These are phyloP conservation scores for Phialocephala sp. DNA, from an alignment of 2,329 filamentous ascomycete genomes.

Conservation along the genomic window DNA sequence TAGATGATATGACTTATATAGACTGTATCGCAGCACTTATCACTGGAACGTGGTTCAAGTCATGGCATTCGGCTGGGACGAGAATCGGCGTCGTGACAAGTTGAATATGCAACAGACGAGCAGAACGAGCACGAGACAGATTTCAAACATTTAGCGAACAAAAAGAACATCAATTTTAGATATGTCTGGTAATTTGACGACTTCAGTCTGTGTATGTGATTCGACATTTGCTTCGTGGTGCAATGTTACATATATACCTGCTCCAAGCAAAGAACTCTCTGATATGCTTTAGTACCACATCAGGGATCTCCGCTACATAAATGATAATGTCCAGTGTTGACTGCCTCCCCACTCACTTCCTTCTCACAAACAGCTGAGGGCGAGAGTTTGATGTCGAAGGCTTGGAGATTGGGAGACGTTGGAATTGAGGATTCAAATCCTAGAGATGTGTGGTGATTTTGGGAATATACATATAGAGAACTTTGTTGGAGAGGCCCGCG, in stretches of 20 bases:
- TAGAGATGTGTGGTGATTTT: background rate
- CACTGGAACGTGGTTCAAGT: background rate
- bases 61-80: background rate
- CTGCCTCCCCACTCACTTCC: slow-evolving; percentile 48
- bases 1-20: background rate
- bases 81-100: background rate
- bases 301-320: slow-evolving; percentile 56
- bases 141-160: background rate
- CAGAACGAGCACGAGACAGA: background rate
- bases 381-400: slow-evolving; percentile 47
- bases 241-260: background rate
- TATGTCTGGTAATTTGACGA: slow-evolving; percentile 1
- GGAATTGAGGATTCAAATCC: background rate
- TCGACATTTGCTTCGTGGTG: background rate
- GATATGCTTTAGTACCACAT: slow-evolving; percentile 51
- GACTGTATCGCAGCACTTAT: background rate
- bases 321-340: slow-evolving; percentile 57
- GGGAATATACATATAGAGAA: background rate
- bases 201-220: background rate
- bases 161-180: background rate
- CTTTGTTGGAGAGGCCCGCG: background rate
- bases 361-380: slow-evolving; percentile 48
- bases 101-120: background rate
- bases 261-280: slow-evolving; percentile 45
- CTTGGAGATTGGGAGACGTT: slow-evolving; percentile 48